Conservation (phyloP, 768 basidiomycete species). For the Tulasnella sp. region DNA sequence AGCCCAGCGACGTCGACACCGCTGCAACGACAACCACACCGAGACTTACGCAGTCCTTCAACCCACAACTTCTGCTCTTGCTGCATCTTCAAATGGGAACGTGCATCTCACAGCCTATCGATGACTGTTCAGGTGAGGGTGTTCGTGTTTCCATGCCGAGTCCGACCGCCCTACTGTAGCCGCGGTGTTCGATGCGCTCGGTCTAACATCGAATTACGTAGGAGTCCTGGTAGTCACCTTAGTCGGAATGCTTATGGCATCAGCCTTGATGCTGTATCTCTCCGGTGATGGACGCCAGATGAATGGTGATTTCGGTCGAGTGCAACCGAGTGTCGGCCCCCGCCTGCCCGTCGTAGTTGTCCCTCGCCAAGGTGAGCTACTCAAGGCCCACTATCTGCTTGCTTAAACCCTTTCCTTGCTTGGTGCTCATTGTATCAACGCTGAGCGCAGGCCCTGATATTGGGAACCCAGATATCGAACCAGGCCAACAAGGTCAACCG, state of each 20-base stretch:
- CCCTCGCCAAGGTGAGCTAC: not conserved
- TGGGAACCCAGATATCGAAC: too few relatives aligned
- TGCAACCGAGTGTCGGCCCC: not conserved
- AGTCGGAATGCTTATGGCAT: not conserved
- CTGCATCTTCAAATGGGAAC: not conserved
- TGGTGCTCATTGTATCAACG: too few relatives aligned
- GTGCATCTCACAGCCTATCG: not conserved
- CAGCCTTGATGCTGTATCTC: not conserved
- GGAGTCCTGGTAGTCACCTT: not conserved
- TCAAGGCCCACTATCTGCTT: not conserved
- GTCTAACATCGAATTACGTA: not conserved
- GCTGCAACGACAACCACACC: too few relatives aligned
- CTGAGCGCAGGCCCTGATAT: too few relatives aligned
- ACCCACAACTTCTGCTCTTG: not conserved
- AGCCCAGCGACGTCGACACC: too few relatives aligned
- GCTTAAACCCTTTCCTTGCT: not conserved
- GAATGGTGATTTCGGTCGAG: not conserved
- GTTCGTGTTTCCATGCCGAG: not conserved
- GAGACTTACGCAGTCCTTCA: too few relatives aligned
- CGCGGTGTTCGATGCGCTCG: not conserved
- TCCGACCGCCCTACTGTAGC: not conserved
- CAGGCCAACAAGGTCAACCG: not conserved
- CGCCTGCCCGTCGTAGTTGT: not conserved
- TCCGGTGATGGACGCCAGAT: not conserved
- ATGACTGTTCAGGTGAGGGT: not conserved